A percentile compares a stretch with the other conserved stretches of the same genome.
Conservation (phyloP, 176 grass and related monocot species). For the Cenchrus americanus region DNA sequence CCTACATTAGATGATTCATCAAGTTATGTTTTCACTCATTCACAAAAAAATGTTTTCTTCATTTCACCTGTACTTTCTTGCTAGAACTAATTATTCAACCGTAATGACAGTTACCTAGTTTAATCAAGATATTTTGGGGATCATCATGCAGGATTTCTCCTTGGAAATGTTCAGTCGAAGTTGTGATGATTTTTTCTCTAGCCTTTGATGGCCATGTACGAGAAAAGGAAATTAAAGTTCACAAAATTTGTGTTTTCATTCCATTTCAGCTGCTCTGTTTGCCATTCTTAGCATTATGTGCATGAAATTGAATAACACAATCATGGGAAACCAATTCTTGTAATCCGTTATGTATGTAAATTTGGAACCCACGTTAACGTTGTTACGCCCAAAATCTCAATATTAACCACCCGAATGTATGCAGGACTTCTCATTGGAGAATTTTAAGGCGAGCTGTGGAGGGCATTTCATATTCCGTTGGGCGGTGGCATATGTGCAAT, state of each 20-base stretch:
- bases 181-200: conserved; percentile 57
- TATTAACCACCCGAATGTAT: not conserved
- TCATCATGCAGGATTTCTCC: conserved; percentile 64
- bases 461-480: conserved; percentile 53
- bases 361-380: not conserved
- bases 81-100: conserved; percentile 26
- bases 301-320: not conserved
- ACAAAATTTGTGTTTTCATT: conserved; percentile 5
- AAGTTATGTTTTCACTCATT: not conserved
- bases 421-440: conserved; percentile 62
- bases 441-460: conserved; percentile 62
- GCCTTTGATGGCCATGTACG: not conserved
- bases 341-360: not conserved
- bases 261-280: conserved; percentile 4
- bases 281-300: not conserved
- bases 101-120: conserved; percentile 17
- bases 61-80: conserved; percentile 19
- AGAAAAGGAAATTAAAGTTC: not conserved
- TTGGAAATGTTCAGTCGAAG: conserved; percentile 57
- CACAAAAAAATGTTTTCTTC: not conserved
- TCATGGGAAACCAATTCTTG: not conserved
- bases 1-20: not conserved
- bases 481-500: conserved; percentile 43
- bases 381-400: not conserved
- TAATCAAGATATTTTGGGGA: conserved; percentile 46